These are phyloP conservation scores for Carallia brachiata DNA, from an alignment of 345 rosid genomes.

Conservation along the genomic window DNA sequence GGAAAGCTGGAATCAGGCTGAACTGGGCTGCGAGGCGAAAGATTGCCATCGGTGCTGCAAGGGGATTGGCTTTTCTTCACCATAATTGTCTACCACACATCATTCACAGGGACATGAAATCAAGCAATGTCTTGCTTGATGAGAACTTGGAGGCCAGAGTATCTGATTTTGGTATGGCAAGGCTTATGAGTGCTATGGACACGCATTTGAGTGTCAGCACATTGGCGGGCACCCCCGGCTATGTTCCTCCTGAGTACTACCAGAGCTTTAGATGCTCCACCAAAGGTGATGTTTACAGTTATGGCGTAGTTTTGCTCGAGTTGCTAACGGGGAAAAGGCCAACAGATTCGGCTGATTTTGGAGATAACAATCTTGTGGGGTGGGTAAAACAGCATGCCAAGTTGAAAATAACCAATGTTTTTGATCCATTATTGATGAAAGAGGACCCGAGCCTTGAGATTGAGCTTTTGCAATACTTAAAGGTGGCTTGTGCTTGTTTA, in stretches of 20 bases:
- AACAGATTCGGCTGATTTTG: constrained; percentile 91
- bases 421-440: constrained; percentile 69
- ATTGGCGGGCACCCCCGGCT: constrained; percentile 96
- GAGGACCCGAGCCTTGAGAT: constrained; percentile 70
- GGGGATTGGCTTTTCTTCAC: constrained; percentile 88
- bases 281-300: constrained; percentile 92
- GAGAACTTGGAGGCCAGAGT: constrained; percentile 89
- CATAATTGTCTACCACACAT: constrained; percentile 85
- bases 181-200: constrained; percentile 85
- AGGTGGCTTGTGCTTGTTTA: constrained; percentile 75
- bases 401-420: constrained; percentile 62
- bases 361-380: constrained; percentile 95
- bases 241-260: constrained; percentile 96
- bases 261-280: constrained; percentile 91
- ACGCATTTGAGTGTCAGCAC: constrained; percentile 97
- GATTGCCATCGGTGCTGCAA: constrained; percentile 88
- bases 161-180: constrained; percentile 97
- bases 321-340: constrained; percentile 84
- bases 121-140: constrained; percentile 88
- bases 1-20: constrained; percentile 62
- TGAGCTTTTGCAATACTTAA: constrained; percentile 71
- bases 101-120: constrained; percentile 97
- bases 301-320: constrained; percentile 89
- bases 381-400: constrained; percentile 97
- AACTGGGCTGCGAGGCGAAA: constrained; percentile 81